These are phyloP conservation scores for Diplogelasinospora grovesii DNA, from an alignment of 495 filamentous ascomycete species.

Conservation along the genomic window DNA sequence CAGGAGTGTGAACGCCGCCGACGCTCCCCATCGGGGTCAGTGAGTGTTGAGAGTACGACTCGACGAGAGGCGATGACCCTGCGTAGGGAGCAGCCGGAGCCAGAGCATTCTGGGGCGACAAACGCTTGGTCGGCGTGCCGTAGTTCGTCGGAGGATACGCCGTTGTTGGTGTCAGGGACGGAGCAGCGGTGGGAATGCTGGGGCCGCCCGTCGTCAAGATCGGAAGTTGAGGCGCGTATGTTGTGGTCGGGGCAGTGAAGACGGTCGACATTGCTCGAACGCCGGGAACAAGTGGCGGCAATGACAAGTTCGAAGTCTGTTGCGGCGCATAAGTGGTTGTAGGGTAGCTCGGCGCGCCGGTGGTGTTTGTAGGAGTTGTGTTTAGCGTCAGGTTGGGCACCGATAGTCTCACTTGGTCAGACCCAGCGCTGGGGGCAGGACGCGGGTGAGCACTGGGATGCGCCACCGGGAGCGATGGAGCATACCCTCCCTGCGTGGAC, in stretches of 20 bases:
- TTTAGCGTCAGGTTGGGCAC: conserved; percentile 40
- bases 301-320: conserved; percentile 31
- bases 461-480: neutral
- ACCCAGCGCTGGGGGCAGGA: neutral
- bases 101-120: conserved; percentile 27
- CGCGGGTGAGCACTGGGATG: neutral
- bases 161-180: conserved; percentile 16
- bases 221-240: conserved; percentile 24
- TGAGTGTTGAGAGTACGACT: conserved; percentile 36
- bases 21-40: conserved; percentile 11
- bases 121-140: conserved; percentile 38
- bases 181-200: conserved; percentile 2
- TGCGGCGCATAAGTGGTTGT: conserved; percentile 22
- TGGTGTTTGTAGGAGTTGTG: conserved; percentile 18
- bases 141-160: conserved; percentile 23
- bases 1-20: conserved; percentile 45
- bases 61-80: conserved; percentile 44
- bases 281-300: conserved; percentile 38
- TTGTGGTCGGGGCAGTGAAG: conserved; percentile 27
- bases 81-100: conserved; percentile 24
- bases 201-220: conserved; percentile 29
- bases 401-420: conserved; percentile 27
- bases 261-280: conserved; percentile 47
- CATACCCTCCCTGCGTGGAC: neutral
- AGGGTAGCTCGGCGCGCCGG: conserved; percentile 8